phyloP scores from a whole-genome alignment of 768 basidiomycete genomes.

The Lentinus brumalis region DNA sequence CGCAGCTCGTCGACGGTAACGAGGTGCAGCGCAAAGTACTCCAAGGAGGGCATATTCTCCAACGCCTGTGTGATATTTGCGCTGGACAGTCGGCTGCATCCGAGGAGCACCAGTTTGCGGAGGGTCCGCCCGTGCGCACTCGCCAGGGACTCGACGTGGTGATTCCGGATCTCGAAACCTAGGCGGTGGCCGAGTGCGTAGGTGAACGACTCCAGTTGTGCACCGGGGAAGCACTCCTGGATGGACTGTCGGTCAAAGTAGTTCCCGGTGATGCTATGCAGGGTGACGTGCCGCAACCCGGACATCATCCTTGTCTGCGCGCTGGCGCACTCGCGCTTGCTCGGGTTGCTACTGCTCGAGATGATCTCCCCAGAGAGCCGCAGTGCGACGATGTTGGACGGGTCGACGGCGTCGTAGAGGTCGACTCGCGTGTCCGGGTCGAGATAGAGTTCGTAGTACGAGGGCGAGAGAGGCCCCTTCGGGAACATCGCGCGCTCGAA shows the following conservation, averaged over 20 bases:
- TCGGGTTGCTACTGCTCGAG: not conserved
- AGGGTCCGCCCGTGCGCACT: constrained; percentile 24
- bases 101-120: constrained; percentile 38
- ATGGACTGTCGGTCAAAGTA: constrained; percentile 37
- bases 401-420: constrained; percentile 33
- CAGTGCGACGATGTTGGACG: constrained; percentile 30
- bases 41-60: constrained; percentile 28
- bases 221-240: constrained; percentile 28
- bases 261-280: constrained; percentile 37
- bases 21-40: constrained; percentile 39
- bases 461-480: constrained; percentile 16
- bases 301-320: constrained; percentile 12
- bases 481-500: constrained; percentile 45
- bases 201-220: constrained; percentile 37
- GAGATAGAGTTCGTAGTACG: constrained; percentile 37
- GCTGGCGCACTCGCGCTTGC: not conserved
- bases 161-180: constrained; percentile 40
- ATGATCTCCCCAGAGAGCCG: constrained; percentile 38
- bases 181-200: constrained; percentile 37
- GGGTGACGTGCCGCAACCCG: constrained; percentile 31
- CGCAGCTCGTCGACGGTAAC: constrained; percentile 38
- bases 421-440: constrained; percentile 31
- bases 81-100: constrained; percentile 36
- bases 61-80: constrained; percentile 33
- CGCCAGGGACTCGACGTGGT: constrained; percentile 35